phyloP scores from a whole-genome alignment of 345 rosid genomes.

The Linum lewisii region DNA sequence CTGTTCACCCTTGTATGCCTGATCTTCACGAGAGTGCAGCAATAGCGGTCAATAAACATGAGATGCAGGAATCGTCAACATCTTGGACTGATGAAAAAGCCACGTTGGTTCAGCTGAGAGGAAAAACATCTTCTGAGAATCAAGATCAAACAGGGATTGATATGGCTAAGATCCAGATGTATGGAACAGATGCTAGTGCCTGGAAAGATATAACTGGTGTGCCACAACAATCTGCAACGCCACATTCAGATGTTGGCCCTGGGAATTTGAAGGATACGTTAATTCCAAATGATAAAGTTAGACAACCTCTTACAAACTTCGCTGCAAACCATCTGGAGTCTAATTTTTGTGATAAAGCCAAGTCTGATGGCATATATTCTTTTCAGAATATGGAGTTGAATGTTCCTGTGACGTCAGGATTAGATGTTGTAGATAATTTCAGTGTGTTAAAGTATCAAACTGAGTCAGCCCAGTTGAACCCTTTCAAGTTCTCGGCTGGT shows the following conservation, averaged over 20 bases:
- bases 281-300: conserved; percentile 36
- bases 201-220: conserved; percentile 24
- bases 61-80: conserved; percentile 26
- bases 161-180: conserved; percentile 17
- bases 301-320: conserved; percentile 18
- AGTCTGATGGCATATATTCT: conserved; percentile 22
- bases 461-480: conserved; percentile 27
- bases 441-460: conserved; percentile 27
- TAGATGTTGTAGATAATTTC: conserved; percentile 25
- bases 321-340: conserved; percentile 30
- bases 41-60: conserved; percentile 29
- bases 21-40: conserved; percentile 23
- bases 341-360: conserved; percentile 19
- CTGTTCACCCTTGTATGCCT: conserved; percentile 24
- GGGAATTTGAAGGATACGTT: conserved; percentile 26
- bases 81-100: conserved; percentile 28
- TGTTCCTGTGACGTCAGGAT: conserved; percentile 29
- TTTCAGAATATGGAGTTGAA: conserved; percentile 22
- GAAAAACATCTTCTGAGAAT: conserved; percentile 24
- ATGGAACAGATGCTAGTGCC: conserved; percentile 32
- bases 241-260: conserved; percentile 25
- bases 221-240: conserved; percentile 23
- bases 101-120: conserved; percentile 19
- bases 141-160: conserved; percentile 29
- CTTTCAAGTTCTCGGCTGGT: conserved; percentile 50